Percentiles rank a stretch among this genome's conserved stretches.
These are phyloP conservation scores for Austroboletus niveus DNA, from an alignment of 1,284 basidiomycete genomes.

Conservation along the genomic window DNA sequence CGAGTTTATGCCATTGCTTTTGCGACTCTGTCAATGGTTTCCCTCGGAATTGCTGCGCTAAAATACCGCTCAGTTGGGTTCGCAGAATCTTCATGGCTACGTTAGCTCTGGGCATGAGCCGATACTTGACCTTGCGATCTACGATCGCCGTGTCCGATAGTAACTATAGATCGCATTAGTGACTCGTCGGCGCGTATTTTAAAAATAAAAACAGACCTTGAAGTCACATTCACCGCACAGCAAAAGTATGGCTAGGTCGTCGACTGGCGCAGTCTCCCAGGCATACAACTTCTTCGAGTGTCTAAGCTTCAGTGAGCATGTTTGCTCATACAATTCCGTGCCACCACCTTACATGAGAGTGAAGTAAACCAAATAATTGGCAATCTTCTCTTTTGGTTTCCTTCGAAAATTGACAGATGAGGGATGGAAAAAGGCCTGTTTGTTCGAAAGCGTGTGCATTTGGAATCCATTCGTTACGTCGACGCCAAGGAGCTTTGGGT, in stretches of 20 bases:
- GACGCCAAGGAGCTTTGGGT: slow-evolving; percentile 85
- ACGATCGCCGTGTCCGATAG: slow-evolving; percentile 71
- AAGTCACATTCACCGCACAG: slow-evolving; percentile 93
- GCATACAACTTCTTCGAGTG: slow-evolving; percentile 92
- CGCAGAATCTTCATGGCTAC: slow-evolving; percentile 84
- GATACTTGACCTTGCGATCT: slow-evolving; percentile 84
- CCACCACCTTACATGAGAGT: slow-evolving; percentile 73
- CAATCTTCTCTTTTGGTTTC: slow-evolving; percentile 68
- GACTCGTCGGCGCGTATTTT: not conserved
- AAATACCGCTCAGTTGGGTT: slow-evolving; percentile 57
- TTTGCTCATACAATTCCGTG: not conserved
- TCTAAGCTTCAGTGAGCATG: slow-evolving; percentile 44
- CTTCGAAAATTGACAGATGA: slow-evolving; percentile 85
- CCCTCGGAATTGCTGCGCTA: slow-evolving; percentile 67
- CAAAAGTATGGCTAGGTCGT: slow-evolving; percentile 81
- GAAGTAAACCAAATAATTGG: slow-evolving; percentile 81
- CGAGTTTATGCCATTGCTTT: slow-evolving; percentile 68
- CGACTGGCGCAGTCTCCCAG: slow-evolving; percentile 94
- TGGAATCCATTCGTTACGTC: slow-evolving; percentile 57
- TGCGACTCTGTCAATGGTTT: slow-evolving; percentile 61
- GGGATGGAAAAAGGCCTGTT: slow-evolving; percentile 89
- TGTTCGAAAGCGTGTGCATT: slow-evolving; percentile 86
- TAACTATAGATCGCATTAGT: slow-evolving; percentile 45
- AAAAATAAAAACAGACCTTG: slow-evolving; percentile 54
- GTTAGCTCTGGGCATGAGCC: slow-evolving; percentile 67